Conservation (phyloP, 2,329 filamentous ascomycete species). For the Monilinia vaccinii-corymbosi region DNA sequence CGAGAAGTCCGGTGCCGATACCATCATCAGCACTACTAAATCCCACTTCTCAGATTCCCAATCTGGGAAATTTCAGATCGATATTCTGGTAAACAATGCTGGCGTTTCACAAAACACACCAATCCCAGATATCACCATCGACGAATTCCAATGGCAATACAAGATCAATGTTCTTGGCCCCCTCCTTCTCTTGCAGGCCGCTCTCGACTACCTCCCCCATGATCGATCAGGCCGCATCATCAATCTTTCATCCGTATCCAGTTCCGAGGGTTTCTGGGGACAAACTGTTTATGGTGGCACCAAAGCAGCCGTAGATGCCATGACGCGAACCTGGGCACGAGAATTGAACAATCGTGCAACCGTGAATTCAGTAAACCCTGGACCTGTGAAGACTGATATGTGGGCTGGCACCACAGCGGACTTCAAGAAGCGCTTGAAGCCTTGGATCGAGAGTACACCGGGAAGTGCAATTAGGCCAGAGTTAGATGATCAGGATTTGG, state of each 20-base stretch:
- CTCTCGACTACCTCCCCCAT: slow-evolving; percentile 56
- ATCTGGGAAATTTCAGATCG: slow-evolving; percentile 51
- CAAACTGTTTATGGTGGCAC: slow-evolving; percentile 57
- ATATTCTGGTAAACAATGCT: slow-evolving; percentile 84
- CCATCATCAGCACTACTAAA: slow-evolving; percentile 49
- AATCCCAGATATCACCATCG: slow-evolving; percentile 51
- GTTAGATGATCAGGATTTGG: slow-evolving; percentile 52
- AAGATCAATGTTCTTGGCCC: slow-evolving; percentile 76
- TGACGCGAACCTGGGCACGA: slow-evolving; percentile 60
- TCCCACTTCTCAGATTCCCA: slow-evolving; percentile 46
- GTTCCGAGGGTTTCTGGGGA: slow-evolving; percentile 40
- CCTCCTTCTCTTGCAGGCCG: slow-evolving; percentile 66
- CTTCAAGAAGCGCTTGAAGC: slow-evolving; percentile 50
- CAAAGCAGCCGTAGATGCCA: slow-evolving; percentile 57
- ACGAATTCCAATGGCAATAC: slow-evolving; percentile 64
- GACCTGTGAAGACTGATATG: slow-evolving; percentile 60
- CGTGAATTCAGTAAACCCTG: slow-evolving; percentile 58
- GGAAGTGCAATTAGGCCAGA: slow-evolving; percentile 51
- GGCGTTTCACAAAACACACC: slow-evolving; percentile 59
- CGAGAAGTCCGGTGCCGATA: slow-evolving; percentile 47
- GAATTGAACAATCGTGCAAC: slow-evolving; percentile 53
- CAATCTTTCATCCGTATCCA: slow-evolving; percentile 50
- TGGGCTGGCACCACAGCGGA: slow-evolving; percentile 45
- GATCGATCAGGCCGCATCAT: slow-evolving; percentile 59
- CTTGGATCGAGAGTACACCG: slow-evolving; percentile 55